Conservation (phyloP, 352 stramenopile genomes). For the Globisporangium orthogonon region DNA sequence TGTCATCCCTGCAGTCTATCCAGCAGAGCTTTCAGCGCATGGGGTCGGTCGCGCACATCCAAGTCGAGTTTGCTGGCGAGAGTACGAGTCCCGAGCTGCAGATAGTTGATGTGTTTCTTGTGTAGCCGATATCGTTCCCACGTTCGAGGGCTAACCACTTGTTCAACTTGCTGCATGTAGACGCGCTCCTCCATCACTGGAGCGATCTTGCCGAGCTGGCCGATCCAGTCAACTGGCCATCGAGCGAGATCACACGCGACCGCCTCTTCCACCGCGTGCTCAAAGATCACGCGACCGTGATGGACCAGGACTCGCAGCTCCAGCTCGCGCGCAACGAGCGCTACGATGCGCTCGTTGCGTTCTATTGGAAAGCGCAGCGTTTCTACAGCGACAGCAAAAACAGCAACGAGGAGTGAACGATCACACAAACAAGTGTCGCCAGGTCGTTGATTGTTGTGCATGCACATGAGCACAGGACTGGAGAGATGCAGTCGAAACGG, state of each 20-base stretch:
- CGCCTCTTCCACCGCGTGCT: conserved; percentile 64
- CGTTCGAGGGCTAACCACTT: neutral
- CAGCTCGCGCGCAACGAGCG: conserved; percentile 41
- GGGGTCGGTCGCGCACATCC: conserved; percentile 26
- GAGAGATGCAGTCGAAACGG: neutral
- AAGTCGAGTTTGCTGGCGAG: conserved; percentile 57
- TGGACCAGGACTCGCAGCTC: conserved; percentile 36
- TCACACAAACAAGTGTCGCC: neutral
- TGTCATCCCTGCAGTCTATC: conserved; percentile 1
- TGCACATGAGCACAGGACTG: too few relatives aligned
- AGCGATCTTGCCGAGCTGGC: conserved; percentile 43
- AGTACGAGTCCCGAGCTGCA: conserved; percentile 24
- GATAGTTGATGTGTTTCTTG: neutral
- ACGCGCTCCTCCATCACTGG: conserved; percentile 57
- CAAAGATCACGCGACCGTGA: conserved; percentile 46
- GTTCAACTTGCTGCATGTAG: conserved; percentile 15
- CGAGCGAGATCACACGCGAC: conserved; percentile 30
- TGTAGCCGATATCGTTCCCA: conserved; percentile 1
- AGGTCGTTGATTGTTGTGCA: neutral
- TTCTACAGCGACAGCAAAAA: conserved; percentile 20
- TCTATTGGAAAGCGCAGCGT: conserved; percentile 30
- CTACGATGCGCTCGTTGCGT: conserved; percentile 36
- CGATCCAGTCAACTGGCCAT: conserved; percentile 48
- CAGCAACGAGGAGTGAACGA: neutral
- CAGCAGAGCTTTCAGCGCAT: conserved; percentile 3